phyloP scores from a whole-genome alignment of 345 rosid genomes.

The Sonneratia caseolaris region DNA sequence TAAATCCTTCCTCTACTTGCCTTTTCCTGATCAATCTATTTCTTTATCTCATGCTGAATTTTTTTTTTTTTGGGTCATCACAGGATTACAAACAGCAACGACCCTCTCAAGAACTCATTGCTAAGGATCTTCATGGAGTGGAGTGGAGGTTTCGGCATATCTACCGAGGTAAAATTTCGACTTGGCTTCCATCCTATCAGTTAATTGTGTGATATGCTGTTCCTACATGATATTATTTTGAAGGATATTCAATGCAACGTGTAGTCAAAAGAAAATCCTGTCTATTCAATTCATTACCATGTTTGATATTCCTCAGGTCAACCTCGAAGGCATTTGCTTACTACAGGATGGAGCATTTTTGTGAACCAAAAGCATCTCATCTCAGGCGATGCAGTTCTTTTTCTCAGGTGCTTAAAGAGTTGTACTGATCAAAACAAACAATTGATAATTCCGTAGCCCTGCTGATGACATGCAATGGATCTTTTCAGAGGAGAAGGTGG shows the following conservation, averaged over 20 bases:
- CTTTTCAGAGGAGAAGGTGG: constrained; percentile 60
- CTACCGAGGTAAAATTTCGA: constrained; percentile 53
- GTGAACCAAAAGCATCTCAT: constrained; percentile 87
- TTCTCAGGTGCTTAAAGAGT: constrained; percentile 46
- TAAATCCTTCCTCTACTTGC: background rate
- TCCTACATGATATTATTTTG: constrained; percentile 5
- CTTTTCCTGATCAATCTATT: background rate
- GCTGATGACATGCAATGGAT: background rate
- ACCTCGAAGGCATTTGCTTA: constrained; percentile 95
- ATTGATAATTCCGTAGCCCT: background rate
- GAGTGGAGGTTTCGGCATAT: constrained; percentile 90
- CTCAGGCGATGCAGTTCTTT: constrained; percentile 90
- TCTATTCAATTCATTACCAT: background rate
- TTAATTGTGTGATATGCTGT: background rate
- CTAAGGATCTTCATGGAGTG: constrained; percentile 80
- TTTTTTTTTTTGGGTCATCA: constrained; percentile 3
- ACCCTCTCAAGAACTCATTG: constrained; percentile 83
- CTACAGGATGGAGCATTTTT: constrained; percentile 93
- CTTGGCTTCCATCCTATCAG: background rate
- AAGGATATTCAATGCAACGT: constrained; percentile 6
- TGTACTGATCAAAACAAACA: background rate
- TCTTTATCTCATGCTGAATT: background rate
- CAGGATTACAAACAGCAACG: constrained; percentile 85
- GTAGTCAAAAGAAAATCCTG: background rate
- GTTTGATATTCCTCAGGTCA: constrained; percentile 50